Conservation (phyloP, 2,329 filamentous ascomycete species). For the Echinosphaeria canescens region DNA sequence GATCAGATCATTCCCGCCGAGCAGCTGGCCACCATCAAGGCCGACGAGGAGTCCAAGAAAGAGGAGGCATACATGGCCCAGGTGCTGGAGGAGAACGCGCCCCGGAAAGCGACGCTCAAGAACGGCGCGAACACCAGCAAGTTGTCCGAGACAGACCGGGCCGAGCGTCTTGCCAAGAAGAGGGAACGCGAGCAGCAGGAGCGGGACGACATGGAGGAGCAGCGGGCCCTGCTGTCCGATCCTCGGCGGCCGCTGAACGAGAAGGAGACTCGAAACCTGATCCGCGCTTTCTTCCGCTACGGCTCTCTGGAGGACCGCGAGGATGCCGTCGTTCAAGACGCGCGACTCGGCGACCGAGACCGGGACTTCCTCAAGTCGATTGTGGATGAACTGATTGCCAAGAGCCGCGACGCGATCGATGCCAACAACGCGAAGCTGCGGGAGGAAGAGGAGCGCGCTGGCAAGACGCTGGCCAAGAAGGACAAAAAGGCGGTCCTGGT, state of each 20-base stretch:
- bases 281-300: slow-evolving; percentile 77
- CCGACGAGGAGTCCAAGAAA: slow-evolving; percentile 66
- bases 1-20: slow-evolving; percentile 96
- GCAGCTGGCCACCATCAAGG: slow-evolving; percentile 73
- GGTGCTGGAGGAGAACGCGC: slow-evolving; percentile 68
- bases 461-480: slow-evolving; percentile 81
- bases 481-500: slow-evolving; percentile 95
- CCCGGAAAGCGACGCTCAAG: slow-evolving; percentile 48
- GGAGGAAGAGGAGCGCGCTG: slow-evolving; percentile 61
- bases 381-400: slow-evolving; percentile 48
- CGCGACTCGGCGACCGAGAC: slow-evolving; percentile 67
- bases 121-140: slow-evolving; percentile 26
- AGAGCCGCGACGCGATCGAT: slow-evolving; percentile 35
- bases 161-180: slow-evolving; percentile 43
- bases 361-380: slow-evolving; percentile 56
- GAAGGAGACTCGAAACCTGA: slow-evolving; percentile 82
- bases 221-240: slow-evolving; percentile 53
- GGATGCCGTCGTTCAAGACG: slow-evolving; percentile 73
- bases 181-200: slow-evolving; percentile 41
- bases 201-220: slow-evolving; percentile 54
- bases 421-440: slow-evolving; percentile 51
- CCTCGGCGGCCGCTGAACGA: slow-evolving; percentile 79
- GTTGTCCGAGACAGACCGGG: slow-evolving; percentile 25
- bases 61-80: slow-evolving; percentile 67
- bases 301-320: slow-evolving; percentile 76